A percentile compares a stretch with the other conserved stretches of the same genome.
Evolutionary conservation across 140 eudicot genomes (phyloP).

Genomic region (Cichorium intybus): DNA sequence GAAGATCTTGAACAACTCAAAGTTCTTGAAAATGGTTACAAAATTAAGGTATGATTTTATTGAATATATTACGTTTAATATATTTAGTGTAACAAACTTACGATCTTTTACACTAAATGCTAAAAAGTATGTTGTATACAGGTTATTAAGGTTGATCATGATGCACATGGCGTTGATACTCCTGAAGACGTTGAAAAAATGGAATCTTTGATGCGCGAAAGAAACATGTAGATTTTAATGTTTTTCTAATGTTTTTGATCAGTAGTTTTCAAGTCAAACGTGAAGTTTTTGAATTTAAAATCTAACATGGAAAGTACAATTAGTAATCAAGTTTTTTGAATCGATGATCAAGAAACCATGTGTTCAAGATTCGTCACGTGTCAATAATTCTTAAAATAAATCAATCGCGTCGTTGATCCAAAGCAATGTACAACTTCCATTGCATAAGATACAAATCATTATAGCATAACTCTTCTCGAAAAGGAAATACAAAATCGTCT

Average conservation of each 20-base stretch:
- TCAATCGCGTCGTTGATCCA: not conserved
- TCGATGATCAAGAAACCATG: not conserved
- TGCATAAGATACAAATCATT: constrained; percentile 16
- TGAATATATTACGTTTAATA: too few species aligned
- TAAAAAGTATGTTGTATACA: constrained; percentile 5
- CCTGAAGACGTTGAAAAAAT: constrained; percentile 73
- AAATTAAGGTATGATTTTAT: constrained; percentile 64
- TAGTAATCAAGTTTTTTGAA: not conserved
- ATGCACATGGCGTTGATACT: constrained; percentile 70
- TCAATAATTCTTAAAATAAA: not conserved
- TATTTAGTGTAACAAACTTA: too few species aligned
- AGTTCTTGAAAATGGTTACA: constrained; percentile 95
- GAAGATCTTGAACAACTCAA: constrained; percentile 93
- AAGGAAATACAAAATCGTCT: constrained; percentile 2
- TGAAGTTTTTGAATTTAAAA: too few species aligned
- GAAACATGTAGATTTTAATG: constrained; percentile 42
- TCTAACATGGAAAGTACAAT: not conserved
- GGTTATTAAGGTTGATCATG: constrained; percentile 81
- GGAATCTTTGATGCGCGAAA: constrained; percentile 53
- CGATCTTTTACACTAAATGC: too few species aligned
- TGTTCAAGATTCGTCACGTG: too few species aligned
- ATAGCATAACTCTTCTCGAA: not conserved
- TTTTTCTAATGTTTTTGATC: too few species aligned
- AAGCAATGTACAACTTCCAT: constrained; percentile 3
- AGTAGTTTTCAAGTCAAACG: not conserved